Evolutionary conservation across 441 rosid genomes (phyloP).

Genomic region (Capsella rubella): DNA sequence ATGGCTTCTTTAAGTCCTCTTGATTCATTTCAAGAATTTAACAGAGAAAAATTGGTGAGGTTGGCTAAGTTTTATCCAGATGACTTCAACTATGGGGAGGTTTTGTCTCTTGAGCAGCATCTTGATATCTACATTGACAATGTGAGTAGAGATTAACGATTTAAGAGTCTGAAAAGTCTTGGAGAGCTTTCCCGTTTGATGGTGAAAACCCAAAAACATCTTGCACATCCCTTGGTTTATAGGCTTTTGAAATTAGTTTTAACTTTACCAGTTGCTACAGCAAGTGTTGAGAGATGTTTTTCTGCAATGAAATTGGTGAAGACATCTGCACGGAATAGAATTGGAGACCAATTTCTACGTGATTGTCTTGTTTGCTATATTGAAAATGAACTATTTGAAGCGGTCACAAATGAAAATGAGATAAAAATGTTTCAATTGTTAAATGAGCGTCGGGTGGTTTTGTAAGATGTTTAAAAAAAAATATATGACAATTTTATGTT

Average conservation of each 20-base stretch:
- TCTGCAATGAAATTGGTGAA: background rate
- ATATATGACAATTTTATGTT: too few relatives aligned
- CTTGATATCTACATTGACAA: too few relatives aligned
- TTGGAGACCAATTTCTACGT: background rate
- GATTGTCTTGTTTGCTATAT: background rate
- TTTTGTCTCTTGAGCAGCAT: too few relatives aligned
- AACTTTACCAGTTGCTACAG: background rate
- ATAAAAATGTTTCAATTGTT: background rate
- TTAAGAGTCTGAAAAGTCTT: background rate
- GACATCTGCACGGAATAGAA: background rate
- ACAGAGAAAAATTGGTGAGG: too few relatives aligned
- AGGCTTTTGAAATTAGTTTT: background rate
- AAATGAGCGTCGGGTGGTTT: background rate
- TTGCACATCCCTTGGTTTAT: background rate
- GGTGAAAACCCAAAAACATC: background rate
- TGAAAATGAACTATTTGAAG: background rate
- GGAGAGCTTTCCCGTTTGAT: background rate
- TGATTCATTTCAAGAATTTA: too few relatives aligned
- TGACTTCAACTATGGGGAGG: too few relatives aligned
- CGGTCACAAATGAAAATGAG: background rate
- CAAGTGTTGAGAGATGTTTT: background rate
- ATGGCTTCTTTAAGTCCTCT: too few relatives aligned
- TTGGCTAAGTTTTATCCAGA: too few relatives aligned
- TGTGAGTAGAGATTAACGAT: too few relatives aligned
- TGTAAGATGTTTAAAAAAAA: background rate